phyloP scores from a whole-genome alignment of 2,329 filamentous ascomycete genomes.

The Furcasterigmium furcatum region DNA sequence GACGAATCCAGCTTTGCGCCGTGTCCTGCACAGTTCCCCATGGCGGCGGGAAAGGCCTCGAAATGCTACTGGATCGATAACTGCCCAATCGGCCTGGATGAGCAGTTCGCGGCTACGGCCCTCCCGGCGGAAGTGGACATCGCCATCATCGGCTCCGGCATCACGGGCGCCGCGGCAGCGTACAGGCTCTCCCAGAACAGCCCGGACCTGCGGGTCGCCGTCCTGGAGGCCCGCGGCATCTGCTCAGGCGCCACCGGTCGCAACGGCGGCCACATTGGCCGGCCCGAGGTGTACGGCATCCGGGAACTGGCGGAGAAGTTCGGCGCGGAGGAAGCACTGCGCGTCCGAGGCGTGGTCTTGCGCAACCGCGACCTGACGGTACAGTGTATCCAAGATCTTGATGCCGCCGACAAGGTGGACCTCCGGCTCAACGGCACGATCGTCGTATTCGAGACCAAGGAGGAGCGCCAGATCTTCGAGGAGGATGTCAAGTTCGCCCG shows the following conservation, averaged over 20 bases:
- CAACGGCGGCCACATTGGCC: constrained; percentile 24
- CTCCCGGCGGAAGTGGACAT: no score
- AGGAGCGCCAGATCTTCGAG: neutral
- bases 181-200: constrained; percentile 9
- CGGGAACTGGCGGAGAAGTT: constrained; percentile 21
- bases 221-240: constrained; percentile 14
- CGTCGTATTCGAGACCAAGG: neutral
- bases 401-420: neutral
- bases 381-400: neutral
- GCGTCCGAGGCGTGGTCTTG: neutral
- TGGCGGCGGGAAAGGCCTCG: no score
- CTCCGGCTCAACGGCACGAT: neutral
- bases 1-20: no score
- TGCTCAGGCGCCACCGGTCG: constrained; percentile 5
- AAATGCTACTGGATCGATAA: neutral
- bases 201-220: constrained; percentile 9
- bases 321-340: constrained; percentile 20
- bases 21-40: no score
- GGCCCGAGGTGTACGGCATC: constrained; percentile 37
- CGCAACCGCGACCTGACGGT: neutral
- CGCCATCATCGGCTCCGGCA: constrained; percentile 17
- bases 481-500: neutral
- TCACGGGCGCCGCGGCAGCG: constrained; percentile 11
- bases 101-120: constrained; percentile 1
- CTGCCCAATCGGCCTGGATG: neutral